phyloP scores from a whole-genome alignment of 495 filamentous ascomycete species.

The Penicillium longicatenatum region DNA sequence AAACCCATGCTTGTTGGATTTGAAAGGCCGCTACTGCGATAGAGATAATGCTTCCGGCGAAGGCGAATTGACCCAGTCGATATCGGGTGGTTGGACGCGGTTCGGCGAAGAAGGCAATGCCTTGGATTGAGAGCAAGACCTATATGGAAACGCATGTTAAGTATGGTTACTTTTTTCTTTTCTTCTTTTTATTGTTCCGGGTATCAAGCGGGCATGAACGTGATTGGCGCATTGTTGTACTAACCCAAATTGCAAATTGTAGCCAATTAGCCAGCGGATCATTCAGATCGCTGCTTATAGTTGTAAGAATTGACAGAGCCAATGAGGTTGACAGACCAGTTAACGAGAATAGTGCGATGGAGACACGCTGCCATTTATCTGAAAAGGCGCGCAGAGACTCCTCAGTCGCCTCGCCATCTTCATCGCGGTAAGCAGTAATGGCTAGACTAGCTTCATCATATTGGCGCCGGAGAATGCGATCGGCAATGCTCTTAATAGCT shows the following conservation, averaged over 20 bases:
- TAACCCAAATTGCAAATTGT: constrained; percentile 39
- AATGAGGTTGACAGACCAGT: constrained; percentile 22
- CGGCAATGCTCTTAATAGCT: constrained; percentile 24
- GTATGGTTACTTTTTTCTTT: background rate
- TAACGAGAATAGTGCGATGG: constrained; percentile 22
- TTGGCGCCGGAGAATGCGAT: constrained; percentile 21
- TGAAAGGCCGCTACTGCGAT: constrained; percentile 21
- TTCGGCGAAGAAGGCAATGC: constrained; percentile 39
- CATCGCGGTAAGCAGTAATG: constrained; percentile 29
- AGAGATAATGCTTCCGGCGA: constrained; percentile 32
- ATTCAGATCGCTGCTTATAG: constrained; percentile 8
- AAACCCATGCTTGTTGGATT: constrained; percentile 19
- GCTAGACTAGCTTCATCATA: constrained; percentile 26
- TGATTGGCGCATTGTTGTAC: constrained; percentile 12
- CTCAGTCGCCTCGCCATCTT: constrained; percentile 34
- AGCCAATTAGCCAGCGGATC: constrained; percentile 34
- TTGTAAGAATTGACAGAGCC: constrained; percentile 26
- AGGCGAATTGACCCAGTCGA: constrained; percentile 29
- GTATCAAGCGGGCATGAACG: background rate
- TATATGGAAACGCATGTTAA: constrained; percentile 4
- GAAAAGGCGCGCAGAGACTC: constrained; percentile 34
- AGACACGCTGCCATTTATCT: constrained; percentile 29
- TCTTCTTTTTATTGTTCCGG: too few species aligned
- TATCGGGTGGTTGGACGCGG: constrained; percentile 33
- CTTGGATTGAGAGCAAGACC: constrained; percentile 34